Percentiles rank a stretch among this genome's conserved stretches.
Evolutionary conservation across 2,329 filamentous ascomycete genomes (phyloP).

Genomic region (Parascedosporium putredinis): DNA sequence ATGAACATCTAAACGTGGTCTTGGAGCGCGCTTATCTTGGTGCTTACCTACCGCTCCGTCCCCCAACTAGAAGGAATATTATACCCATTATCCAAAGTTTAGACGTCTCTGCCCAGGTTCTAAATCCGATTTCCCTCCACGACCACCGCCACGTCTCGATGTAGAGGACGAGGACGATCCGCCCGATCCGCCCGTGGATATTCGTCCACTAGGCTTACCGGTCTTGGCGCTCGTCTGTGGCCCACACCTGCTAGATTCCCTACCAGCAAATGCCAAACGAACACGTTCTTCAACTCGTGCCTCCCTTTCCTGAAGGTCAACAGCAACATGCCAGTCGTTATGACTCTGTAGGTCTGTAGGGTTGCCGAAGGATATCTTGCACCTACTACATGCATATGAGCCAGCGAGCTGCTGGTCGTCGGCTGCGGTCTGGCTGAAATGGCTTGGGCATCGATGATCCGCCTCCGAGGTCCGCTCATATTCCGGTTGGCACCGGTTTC

Average conservation of each 20-base stretch:
- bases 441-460: slow-evolving; percentile 7
- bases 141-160: slow-evolving; percentile 19
- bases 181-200: background rate
- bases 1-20: no score
- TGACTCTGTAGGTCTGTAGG: slow-evolving; percentile 61
- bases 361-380: slow-evolving; percentile 13
- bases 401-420: background rate
- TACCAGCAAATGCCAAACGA: slow-evolving; percentile 30
- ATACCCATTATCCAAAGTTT: slow-evolving; percentile 50
- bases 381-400: slow-evolving; percentile 8
- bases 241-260: background rate
- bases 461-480: no score
- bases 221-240: background rate
- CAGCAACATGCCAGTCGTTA: slow-evolving; percentile 89
- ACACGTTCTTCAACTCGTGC: slow-evolving; percentile 33
- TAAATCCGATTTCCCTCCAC: slow-evolving; percentile 24
- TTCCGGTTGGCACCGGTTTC: no score
- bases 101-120: slow-evolving; percentile 53
- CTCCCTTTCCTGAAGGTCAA: slow-evolving; percentile 62
- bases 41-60: no score
- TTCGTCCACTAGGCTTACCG: slow-evolving; percentile 1
- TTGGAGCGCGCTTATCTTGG: no score
- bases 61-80: no score
- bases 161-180: background rate
- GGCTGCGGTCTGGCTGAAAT: slow-evolving; percentile 9